Percentiles rank a stretch among this genome's conserved stretches.
These are phyloP conservation scores for Vigna trinervia DNA, from an alignment of 306 rosid species.

Conservation along the genomic window DNA sequence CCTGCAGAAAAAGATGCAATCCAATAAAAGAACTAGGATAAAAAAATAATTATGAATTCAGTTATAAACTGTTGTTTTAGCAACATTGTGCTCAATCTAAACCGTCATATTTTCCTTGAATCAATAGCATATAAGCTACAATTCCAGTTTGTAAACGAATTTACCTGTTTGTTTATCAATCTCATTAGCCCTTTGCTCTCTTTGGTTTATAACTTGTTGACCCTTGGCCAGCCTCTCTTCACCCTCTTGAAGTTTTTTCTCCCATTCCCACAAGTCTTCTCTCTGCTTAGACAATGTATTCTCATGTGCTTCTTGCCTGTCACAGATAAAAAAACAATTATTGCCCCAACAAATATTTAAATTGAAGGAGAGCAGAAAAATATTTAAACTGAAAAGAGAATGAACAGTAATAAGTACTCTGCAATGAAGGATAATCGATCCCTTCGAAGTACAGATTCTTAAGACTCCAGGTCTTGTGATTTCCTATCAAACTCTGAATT, in stretches of 20 bases:
- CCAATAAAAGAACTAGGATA: constrained; percentile 3
- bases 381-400: constrained; percentile 4
- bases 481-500: constrained; percentile 82
- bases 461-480: constrained; percentile 76
- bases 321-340: constrained; percentile 38
- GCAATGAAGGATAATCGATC: constrained; percentile 76
- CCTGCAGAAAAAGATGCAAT: constrained; percentile 49
- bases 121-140: neutral
- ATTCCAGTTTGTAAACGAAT: constrained; percentile 14
- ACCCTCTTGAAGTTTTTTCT: constrained; percentile 86
- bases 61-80: neutral
- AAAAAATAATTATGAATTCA: neutral
- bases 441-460: constrained; percentile 70
- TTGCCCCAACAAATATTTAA: constrained; percentile 2
- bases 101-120: neutral
- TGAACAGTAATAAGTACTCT: constrained; percentile 61
- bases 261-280: constrained; percentile 95
- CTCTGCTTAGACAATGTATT: constrained; percentile 73
- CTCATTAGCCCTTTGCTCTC: constrained; percentile 94
- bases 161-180: constrained; percentile 87
- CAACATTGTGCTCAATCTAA: neutral
- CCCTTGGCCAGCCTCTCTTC: constrained; percentile 91
- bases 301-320: constrained; percentile 78
- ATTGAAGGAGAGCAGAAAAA: constrained; percentile 10
- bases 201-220: constrained; percentile 83